phyloP scores from a whole-genome alignment of 1,284 basidiomycete genomes.

The Wallemia hederae region DNA sequence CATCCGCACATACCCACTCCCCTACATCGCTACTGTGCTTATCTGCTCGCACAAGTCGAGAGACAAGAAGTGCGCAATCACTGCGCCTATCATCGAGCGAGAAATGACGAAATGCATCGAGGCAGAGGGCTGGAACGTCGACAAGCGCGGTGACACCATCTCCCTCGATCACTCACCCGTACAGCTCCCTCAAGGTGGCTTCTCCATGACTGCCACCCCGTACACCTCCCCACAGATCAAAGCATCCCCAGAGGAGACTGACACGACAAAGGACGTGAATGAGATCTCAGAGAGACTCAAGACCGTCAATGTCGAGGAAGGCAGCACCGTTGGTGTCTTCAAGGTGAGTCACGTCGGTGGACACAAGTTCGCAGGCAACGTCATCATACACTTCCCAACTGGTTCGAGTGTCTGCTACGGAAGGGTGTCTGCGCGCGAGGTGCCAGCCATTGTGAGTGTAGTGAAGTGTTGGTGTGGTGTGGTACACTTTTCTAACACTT shows the following conservation, averaged over 20 bases:
- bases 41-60: constrained; percentile 71
- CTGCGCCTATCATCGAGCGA: constrained; percentile 50
- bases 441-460: constrained; percentile 48
- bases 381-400: constrained; percentile 58
- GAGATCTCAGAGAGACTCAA: constrained; percentile 24
- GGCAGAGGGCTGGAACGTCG: constrained; percentile 36
- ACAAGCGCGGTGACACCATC: constrained; percentile 41
- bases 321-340: constrained; percentile 37
- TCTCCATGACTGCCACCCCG: constrained; percentile 3
- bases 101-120: constrained; percentile 33
- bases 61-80: constrained; percentile 64
- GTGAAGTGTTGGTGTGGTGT: background rate
- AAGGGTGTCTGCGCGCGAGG: constrained; percentile 64
- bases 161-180: constrained; percentile 19
- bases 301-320: constrained; percentile 17
- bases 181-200: constrained; percentile 26
- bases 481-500: background rate
- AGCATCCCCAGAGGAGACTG: constrained; percentile 10
- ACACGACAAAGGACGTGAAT: constrained; percentile 3
- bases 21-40: constrained; percentile 37
- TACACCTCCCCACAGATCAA: background rate
- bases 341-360: constrained; percentile 67
- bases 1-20: constrained; percentile 30
- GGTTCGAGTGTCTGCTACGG: constrained; percentile 72
- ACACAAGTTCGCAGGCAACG: constrained; percentile 70